Conservation (phyloP, 495 filamentous ascomycete species). For the Neurospora sp. region DNA sequence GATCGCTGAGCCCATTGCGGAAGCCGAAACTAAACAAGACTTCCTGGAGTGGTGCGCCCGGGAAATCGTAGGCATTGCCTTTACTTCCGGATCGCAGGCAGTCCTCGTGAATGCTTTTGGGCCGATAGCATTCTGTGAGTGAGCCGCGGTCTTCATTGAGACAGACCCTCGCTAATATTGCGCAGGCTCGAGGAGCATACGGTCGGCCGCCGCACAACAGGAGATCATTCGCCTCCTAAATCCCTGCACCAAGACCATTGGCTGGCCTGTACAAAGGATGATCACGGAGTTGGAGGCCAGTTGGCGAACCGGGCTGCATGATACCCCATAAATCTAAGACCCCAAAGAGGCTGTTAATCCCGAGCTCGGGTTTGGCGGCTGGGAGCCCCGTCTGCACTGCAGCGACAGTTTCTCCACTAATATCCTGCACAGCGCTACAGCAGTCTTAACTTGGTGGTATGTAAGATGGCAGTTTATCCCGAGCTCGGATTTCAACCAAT, state of each 20-base stretch:
- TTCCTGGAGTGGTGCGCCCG: constrained; percentile 17
- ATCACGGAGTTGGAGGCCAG: background rate
- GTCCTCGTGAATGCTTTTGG: constrained; percentile 31
- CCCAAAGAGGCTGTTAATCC: background rate
- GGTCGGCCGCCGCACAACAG: constrained; percentile 11
- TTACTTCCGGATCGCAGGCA: constrained; percentile 23
- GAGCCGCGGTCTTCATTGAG: background rate
- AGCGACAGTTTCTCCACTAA: background rate
- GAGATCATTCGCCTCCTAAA: constrained; percentile 6
- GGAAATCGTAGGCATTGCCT: constrained; percentile 23
- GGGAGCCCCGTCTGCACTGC: background rate
- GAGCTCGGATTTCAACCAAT: background rate
- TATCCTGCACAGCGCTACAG: background rate
- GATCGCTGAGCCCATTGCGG: too few species aligned
- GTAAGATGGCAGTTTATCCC: background rate
- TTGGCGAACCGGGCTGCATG: background rate
- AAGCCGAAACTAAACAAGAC: constrained; percentile 1
- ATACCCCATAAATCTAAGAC: background rate
- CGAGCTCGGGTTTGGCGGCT: background rate
- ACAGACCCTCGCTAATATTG: background rate
- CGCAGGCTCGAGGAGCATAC: constrained; percentile 11
- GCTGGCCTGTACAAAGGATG: constrained; percentile 14
- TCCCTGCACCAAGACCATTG: constrained; percentile 13
- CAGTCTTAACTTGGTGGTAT: background rate
- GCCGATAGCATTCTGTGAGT: constrained; percentile 29